These are phyloP conservation scores for Saturnispora kantuleensis DNA, from an alignment of 805 yeast species.

Conservation along the genomic window DNA sequence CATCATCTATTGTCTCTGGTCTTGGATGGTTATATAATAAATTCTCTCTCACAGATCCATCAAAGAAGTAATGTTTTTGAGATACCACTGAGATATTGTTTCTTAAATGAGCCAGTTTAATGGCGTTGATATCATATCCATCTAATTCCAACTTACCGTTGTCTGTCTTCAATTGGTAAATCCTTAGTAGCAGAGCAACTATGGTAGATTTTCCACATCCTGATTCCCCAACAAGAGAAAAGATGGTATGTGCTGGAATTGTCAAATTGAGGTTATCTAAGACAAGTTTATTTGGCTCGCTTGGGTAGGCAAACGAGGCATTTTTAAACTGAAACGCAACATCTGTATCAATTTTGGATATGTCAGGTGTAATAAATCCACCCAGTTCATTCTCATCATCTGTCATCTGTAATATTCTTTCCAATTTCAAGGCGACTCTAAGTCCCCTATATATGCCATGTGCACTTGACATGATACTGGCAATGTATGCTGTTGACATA, in stretches of 20 bases:
- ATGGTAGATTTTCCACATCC: slow-evolving; percentile 91
- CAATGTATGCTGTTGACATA: slow-evolving; percentile 61
- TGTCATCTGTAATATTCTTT: slow-evolving; percentile 25
- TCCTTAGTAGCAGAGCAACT: slow-evolving; percentile 41
- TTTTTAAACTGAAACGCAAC: slow-evolving; percentile 32
- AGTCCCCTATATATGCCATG: slow-evolving; percentile 79
- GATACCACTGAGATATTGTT: slow-evolving; percentile 56
- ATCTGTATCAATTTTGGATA: slow-evolving; percentile 1
- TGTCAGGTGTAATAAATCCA: slow-evolving; percentile 28
- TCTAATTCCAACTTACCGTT: slow-evolving; percentile 18
- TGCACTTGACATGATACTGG: slow-evolving; percentile 48
- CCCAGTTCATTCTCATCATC: slow-evolving; percentile 29
- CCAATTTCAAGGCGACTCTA: slow-evolving; percentile 51
- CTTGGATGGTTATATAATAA: slow-evolving; percentile 46
- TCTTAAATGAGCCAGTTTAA: slow-evolving; percentile 43
- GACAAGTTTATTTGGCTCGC: slow-evolving; percentile 16
- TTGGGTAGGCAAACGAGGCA: slow-evolving; percentile 42
- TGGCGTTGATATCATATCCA: slow-evolving; percentile 35
- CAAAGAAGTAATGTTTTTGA: slow-evolving; percentile 64
- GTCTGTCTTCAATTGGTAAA: slow-evolving; percentile 29
- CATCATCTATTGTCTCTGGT: slow-evolving; percentile 12
- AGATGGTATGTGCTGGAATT: slow-evolving; percentile 37
- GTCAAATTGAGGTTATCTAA: slow-evolving; percentile 35
- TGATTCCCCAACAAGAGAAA: slow-evolving; percentile 74
- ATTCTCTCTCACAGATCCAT: slow-evolving; percentile 66